phyloP scores from a whole-genome alignment of 208 protist species.

The Crithidia mellificae region DNA sequence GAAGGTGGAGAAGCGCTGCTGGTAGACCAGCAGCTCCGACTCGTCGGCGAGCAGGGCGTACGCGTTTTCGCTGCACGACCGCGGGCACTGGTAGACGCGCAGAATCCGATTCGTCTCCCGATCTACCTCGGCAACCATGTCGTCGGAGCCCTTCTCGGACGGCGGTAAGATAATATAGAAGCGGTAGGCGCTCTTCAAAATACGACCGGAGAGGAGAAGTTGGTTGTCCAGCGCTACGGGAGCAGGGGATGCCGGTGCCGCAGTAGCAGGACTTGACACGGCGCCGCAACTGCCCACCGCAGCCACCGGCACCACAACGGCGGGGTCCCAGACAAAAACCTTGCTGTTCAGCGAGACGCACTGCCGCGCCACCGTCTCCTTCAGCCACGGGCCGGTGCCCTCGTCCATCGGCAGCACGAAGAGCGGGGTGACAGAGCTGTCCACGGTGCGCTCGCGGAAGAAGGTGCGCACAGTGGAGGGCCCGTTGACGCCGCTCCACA shows the following conservation, averaged over 20 bases:
- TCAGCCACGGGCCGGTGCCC: slow-evolving; percentile 79
- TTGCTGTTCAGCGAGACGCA: slow-evolving; percentile 49
- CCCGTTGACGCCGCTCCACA: slow-evolving; percentile 37
- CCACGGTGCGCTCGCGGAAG: slow-evolving; percentile 28
- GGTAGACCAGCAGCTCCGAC: slow-evolving; percentile 71
- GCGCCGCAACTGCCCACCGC: not conserved
- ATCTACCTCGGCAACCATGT: slow-evolving; percentile 66
- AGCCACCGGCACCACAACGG: slow-evolving; percentile 39
- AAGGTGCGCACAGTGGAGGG: slow-evolving; percentile 32
- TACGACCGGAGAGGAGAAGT: slow-evolving; percentile 45
- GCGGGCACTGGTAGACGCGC: slow-evolving; percentile 76
- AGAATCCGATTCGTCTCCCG: slow-evolving; percentile 55
- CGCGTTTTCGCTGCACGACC: slow-evolving; percentile 54
- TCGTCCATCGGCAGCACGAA: slow-evolving; percentile 85
- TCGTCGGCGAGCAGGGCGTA: slow-evolving; percentile 79
- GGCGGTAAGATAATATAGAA: slow-evolving; percentile 64
- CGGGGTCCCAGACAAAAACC: slow-evolving; percentile 62
- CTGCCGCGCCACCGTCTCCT: slow-evolving; percentile 58
- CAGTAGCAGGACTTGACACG: not conserved
- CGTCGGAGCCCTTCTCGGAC: slow-evolving; percentile 54
- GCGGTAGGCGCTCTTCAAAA: slow-evolving; percentile 68
- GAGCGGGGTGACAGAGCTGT: slow-evolving; percentile 39
- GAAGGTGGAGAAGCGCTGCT: slow-evolving; percentile 80
- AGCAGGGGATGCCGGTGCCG: not conserved
- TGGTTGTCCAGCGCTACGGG: slow-evolving; percentile 50